Percentiles rank a stretch among this genome's conserved stretches.
phyloP scores from a whole-genome alignment of 2,329 filamentous ascomycete species.

The Fusarium sp. region DNA sequence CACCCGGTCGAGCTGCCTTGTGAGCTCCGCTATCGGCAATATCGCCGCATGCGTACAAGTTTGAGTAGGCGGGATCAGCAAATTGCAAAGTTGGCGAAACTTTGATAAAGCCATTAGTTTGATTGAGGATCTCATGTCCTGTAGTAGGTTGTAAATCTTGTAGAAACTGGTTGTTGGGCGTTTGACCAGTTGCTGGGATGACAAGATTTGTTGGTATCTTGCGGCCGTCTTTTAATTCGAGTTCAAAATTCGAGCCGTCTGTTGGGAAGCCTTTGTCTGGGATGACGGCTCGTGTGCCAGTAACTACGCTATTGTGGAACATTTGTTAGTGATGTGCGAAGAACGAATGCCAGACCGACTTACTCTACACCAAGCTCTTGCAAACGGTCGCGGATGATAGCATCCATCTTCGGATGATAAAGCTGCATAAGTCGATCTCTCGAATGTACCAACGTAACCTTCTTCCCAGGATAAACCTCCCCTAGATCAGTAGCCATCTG shows the following conservation, averaged over 20 bases:
- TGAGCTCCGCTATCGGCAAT: slow-evolving; percentile 45
- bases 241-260: slow-evolving; percentile 32
- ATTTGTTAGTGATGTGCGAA: rapidly evolving
- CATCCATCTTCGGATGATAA: slow-evolving; percentile 44
- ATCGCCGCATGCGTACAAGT: slow-evolving; percentile 43
- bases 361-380: slow-evolving; percentile 43
- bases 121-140: slow-evolving; percentile 29
- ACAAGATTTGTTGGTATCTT: slow-evolving; percentile 40
- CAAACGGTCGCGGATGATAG: slow-evolving; percentile 34
- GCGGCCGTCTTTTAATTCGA: slow-evolving; percentile 39
- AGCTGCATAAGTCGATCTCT: slow-evolving; percentile 43
- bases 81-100: slow-evolving; percentile 40
- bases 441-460: slow-evolving; percentile 41
- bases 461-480: slow-evolving; percentile 43
- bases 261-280: slow-evolving; percentile 38
- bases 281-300: slow-evolving; percentile 39
- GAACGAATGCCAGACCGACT: rapidly evolving
- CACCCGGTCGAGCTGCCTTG: slow-evolving; percentile 41
- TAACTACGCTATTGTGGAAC: slow-evolving; percentile 21
- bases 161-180: slow-evolving; percentile 45
- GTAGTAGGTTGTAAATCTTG: slow-evolving; percentile 11
- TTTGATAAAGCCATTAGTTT: slow-evolving; percentile 41
- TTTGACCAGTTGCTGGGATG: slow-evolving; percentile 43
- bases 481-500: slow-evolving; percentile 46
- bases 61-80: slow-evolving; percentile 39